phyloP scores from a whole-genome alignment of 176 grass and related monocot genomes.

The Hyparrhenia diplandra region DNA sequence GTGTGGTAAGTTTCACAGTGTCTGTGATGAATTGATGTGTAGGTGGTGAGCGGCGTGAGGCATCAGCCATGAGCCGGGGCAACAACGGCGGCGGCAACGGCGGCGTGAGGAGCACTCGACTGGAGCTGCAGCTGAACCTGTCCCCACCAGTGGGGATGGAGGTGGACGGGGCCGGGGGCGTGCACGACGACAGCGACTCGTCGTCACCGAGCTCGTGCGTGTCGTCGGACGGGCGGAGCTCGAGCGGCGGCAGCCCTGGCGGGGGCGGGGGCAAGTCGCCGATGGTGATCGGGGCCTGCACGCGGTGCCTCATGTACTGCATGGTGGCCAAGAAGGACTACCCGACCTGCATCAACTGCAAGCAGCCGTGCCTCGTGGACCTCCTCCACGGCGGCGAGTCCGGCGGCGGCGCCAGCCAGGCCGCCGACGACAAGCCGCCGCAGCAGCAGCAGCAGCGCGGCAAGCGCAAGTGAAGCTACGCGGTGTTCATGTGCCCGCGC shows the following conservation, averaged over 20 bases:
- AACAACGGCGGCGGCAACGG: slow-evolving; percentile 5
- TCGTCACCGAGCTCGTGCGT: slow-evolving; percentile 62
- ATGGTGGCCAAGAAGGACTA: slow-evolving; percentile 63
- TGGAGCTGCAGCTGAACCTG: slow-evolving; percentile 57
- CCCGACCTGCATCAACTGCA: slow-evolving; percentile 70
- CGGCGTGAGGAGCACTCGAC: slow-evolving; percentile 24
- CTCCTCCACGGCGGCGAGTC: slow-evolving; percentile 44
- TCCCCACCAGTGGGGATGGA: slow-evolving; percentile 33
- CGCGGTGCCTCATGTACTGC: slow-evolving; percentile 70
- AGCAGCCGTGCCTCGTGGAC: slow-evolving; percentile 52
- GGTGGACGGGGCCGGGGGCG: not conserved
- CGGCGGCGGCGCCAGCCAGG: not conserved
- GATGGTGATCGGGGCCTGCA: slow-evolving; percentile 68
- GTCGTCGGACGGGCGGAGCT: slow-evolving; percentile 41
- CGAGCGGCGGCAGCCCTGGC: slow-evolving; percentile 25
- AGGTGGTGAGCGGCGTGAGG: not conserved
- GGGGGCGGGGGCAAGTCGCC: slow-evolving; percentile 37
- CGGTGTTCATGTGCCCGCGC: not conserved
- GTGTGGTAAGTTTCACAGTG: not conserved
- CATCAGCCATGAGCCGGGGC: slow-evolving; percentile 42
- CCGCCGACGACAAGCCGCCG: slow-evolving; percentile 2
- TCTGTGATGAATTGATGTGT: not conserved
- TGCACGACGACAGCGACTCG: slow-evolving; percentile 23
- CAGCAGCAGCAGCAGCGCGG: slow-evolving; percentile 19
- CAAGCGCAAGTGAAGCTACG: slow-evolving; percentile 42